Percentiles rank a stretch among this genome's conserved stretches.
These are phyloP conservation scores for Penicillium manginii DNA, from an alignment of 495 filamentous ascomycete genomes.

Conservation along the genomic window DNA sequence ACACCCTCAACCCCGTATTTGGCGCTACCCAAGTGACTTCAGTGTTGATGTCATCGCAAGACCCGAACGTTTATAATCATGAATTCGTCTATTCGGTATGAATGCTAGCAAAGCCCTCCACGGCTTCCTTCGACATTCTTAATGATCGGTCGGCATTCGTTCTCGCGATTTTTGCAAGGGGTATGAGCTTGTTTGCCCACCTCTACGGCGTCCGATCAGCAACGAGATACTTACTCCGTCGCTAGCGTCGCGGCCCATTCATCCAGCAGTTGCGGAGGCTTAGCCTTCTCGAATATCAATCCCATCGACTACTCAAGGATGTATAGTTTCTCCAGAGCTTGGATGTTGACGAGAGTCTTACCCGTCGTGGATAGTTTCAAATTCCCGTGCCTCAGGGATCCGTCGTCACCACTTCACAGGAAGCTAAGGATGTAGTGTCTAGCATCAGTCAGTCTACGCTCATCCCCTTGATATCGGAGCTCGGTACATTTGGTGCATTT, in stretches of 20 bases:
- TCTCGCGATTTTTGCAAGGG: slow-evolving; percentile 10
- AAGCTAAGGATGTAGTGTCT: slow-evolving; percentile 30
- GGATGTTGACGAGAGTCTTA: slow-evolving; percentile 2
- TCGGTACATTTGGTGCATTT: neutral
- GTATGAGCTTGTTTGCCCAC: neutral
- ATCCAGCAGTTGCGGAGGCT: slow-evolving; percentile 24
- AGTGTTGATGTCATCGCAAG: slow-evolving; percentile 13
- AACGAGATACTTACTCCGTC: neutral
- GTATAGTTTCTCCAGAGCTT: slow-evolving; percentile 10
- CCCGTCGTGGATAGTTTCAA: slow-evolving; percentile 22
- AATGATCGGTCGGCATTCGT: slow-evolving; percentile 8
- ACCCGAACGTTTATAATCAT: neutral
- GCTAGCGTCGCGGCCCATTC: slow-evolving; percentile 10
- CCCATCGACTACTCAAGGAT: slow-evolving; percentile 33
- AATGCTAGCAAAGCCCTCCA: neutral
- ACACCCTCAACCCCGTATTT: slow-evolving; percentile 1
- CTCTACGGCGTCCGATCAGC: neutral
- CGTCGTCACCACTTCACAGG: slow-evolving; percentile 25
- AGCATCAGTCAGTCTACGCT: slow-evolving; percentile 24
- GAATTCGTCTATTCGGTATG: neutral
- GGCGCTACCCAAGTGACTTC: neutral
- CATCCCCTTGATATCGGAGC: neutral
- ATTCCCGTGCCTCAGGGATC: slow-evolving; percentile 35
- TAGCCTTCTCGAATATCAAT: slow-evolving; percentile 34
- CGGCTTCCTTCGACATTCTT: neutral